Percentiles rank a stretch among this genome's conserved stretches.
Conservation (phyloP, 371 early-diverging fungal species). For the Mortierella sp. region DNA sequence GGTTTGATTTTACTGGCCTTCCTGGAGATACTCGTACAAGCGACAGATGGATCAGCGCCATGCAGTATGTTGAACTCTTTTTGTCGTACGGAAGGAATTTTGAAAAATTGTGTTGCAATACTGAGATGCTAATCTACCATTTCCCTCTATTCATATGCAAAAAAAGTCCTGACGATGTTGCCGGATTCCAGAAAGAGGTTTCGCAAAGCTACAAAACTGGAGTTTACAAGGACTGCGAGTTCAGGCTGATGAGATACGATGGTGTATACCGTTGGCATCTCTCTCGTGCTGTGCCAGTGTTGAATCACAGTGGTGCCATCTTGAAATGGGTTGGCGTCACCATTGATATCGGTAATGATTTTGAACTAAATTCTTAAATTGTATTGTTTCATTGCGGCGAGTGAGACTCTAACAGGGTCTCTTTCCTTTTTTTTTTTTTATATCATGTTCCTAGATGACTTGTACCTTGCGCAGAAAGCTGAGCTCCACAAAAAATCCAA, state of each 20-base stretch:
- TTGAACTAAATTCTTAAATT: neutral
- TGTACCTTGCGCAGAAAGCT: slow-evolving; percentile 50
- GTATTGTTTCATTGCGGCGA: no score
- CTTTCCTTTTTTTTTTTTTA: no score
- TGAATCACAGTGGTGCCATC: slow-evolving; percentile 48
- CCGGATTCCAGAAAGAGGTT: slow-evolving; percentile 43
- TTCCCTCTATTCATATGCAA: neutral
- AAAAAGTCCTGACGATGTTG: slow-evolving; percentile 51
- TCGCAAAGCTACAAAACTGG: slow-evolving; percentile 54
- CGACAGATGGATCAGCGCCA: slow-evolving; percentile 52
- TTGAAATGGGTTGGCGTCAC: slow-evolving; percentile 55
- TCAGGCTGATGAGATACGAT: slow-evolving; percentile 52
- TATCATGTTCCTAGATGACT: slow-evolving; percentile 28
- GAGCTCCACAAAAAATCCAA: slow-evolving; percentile 55
- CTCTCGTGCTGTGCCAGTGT: slow-evolving; percentile 41
- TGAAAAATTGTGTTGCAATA: neutral
- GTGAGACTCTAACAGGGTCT: neutral
- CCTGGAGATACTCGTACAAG: slow-evolving; percentile 40
- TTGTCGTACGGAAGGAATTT: neutral
- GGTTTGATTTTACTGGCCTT: slow-evolving; percentile 55
- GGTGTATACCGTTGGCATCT: slow-evolving; percentile 56
- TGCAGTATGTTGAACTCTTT: slow-evolving; percentile 40
- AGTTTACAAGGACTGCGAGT: slow-evolving; percentile 51
- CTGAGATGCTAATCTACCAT: no score
- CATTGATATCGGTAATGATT: slow-evolving; percentile 46